phyloP scores from a whole-genome alignment of 2,329 filamentous ascomycete species.

The Reticulascus tulasneorum region DNA sequence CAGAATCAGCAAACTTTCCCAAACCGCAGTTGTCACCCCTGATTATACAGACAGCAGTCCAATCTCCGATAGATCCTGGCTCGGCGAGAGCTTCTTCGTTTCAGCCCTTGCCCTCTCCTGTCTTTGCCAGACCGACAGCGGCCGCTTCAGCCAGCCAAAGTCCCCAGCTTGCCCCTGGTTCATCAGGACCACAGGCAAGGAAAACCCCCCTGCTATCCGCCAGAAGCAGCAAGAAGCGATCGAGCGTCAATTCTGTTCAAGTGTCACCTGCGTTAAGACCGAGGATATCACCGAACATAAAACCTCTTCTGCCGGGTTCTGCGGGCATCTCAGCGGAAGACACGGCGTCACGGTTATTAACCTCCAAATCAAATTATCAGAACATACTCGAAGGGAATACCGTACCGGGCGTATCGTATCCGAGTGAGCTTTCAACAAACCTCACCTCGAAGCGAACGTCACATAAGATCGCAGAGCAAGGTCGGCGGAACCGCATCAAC shows the following conservation, averaged over 20 bases:
- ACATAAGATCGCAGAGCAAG: constrained; percentile 97
- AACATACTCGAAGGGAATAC: constrained; percentile 93
- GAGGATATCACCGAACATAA: constrained; percentile 90
- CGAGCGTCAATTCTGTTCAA: constrained; percentile 68
- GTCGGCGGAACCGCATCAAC: constrained; percentile 91
- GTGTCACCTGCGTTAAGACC: constrained; percentile 83
- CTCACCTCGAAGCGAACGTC: constrained; percentile 94
- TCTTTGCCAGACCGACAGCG: constrained; percentile 35
- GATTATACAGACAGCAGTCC: constrained; percentile 47
- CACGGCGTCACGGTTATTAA: constrained; percentile 69
- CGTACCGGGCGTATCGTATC: constrained; percentile 85
- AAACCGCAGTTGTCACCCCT: constrained; percentile 44
- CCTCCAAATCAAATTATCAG: constrained; percentile 96
- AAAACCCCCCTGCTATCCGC: constrained; percentile 55
- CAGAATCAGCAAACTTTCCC: constrained; percentile 60
- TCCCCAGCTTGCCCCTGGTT: constrained; percentile 58
- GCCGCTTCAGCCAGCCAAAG: constrained; percentile 59
- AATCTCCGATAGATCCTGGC: constrained; percentile 31
- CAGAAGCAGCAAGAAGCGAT: constrained; percentile 63
- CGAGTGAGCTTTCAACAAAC: constrained; percentile 86
- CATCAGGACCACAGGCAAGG: constrained; percentile 37
- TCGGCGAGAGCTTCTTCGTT: constrained; percentile 48
- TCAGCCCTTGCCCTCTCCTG: constrained; percentile 46
- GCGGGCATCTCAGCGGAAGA: constrained; percentile 51
- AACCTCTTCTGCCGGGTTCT: constrained; percentile 71